A percentile compares a stretch with the other conserved stretches of the same genome.
Evolutionary conservation across 2,329 filamentous ascomycete species (phyloP).

Genomic region (Botrytis squamosa): DNA sequence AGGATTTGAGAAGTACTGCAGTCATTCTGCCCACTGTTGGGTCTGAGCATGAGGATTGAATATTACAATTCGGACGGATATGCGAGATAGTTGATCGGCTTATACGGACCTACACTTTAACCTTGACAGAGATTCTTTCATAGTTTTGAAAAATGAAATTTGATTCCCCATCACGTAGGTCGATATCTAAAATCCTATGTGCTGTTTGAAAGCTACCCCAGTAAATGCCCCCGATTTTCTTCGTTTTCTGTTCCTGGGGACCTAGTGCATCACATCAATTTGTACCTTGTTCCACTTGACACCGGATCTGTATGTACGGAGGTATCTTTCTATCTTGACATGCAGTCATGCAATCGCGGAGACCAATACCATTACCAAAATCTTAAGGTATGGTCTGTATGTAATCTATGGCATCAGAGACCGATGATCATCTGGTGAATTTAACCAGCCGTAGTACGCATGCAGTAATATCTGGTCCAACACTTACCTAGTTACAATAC

Average conservation of each 20-base stretch:
- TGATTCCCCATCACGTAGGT: background rate
- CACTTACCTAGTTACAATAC: background rate
- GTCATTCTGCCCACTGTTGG: background rate
- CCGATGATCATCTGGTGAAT: background rate
- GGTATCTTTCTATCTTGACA: background rate
- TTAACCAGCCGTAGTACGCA: background rate
- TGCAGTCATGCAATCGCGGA: background rate
- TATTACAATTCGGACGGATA: background rate
- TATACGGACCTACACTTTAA: background rate
- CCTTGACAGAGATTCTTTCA: background rate
- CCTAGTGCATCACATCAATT: background rate
- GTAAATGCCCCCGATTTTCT: background rate
- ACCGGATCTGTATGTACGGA: background rate
- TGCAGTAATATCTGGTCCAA: background rate
- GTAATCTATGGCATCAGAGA: background rate
- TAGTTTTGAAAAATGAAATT: background rate
- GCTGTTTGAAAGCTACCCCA: background rate
- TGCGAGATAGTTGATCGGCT: background rate
- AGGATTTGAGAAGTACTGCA: background rate
- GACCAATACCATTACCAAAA: background rate
- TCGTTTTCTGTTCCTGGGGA: background rate
- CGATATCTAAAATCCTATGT: too few species aligned
- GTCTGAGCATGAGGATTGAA: background rate
- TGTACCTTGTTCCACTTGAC: background rate
- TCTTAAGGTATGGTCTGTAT: background rate